Evolutionary conservation across 129 eudicot species (phyloP).

Genomic region (Scalesia atractyloides): DNA sequence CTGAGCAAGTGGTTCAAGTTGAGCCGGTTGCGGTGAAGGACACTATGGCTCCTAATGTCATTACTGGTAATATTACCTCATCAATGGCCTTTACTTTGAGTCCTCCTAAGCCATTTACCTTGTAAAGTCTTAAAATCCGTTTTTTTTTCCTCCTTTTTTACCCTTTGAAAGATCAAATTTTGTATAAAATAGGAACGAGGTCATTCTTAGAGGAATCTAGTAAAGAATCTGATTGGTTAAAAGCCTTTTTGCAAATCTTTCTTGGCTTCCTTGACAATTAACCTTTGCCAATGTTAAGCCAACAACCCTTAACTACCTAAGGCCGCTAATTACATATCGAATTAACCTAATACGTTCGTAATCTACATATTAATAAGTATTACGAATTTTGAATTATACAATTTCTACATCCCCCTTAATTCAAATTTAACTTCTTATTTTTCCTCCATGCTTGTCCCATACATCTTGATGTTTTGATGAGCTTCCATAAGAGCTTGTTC

Average conservation of each 20-base stretch:
- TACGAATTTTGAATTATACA: too few relatives aligned
- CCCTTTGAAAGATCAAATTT: constrained; percentile 25
- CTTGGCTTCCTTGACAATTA: too few relatives aligned
- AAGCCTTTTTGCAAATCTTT: not conserved
- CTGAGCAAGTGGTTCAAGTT: constrained; percentile 59
- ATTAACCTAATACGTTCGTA: too few relatives aligned
- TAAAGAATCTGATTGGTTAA: not conserved
- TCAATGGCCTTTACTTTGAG: constrained; percentile 54
- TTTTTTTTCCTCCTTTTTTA: constrained; percentile 3
- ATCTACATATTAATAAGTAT: too few relatives aligned
- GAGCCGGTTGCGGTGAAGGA: constrained; percentile 47
- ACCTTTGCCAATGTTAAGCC: too few relatives aligned
- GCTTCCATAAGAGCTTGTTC: too few relatives aligned
- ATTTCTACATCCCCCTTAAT: too few relatives aligned
- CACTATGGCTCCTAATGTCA: constrained; percentile 51
- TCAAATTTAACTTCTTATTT: too few relatives aligned
- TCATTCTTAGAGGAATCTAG: constrained; percentile 8
- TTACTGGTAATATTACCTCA: constrained; percentile 61
- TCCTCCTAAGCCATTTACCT: constrained; percentile 61
- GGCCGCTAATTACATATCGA: too few relatives aligned
- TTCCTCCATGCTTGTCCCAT: too few relatives aligned
- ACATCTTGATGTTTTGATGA: too few relatives aligned
- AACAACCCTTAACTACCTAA: too few relatives aligned
- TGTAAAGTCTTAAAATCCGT: constrained; percentile 30
- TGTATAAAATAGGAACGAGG: constrained; percentile 18